Base-by-base conservation (phyloP, 768 basidiomycete species). In the Leccinum variicolor region DNA sequence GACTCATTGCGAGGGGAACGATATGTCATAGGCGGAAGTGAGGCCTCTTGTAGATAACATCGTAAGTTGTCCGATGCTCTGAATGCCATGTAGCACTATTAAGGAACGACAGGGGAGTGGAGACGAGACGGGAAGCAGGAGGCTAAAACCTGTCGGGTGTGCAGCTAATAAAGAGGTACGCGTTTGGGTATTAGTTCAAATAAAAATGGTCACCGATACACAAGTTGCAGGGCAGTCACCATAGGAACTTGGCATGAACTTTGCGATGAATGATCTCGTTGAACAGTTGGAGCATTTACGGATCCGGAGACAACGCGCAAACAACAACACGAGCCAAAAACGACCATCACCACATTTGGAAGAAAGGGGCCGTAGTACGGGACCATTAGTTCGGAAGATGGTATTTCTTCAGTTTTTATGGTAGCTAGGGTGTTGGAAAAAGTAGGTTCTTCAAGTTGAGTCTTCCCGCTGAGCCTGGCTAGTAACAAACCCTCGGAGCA, bases 1-100 rank as follows among this genome's bases (percentile, higher is more conserved):
- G 74, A 73, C 46, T 68, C 61, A 6, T 71, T 71, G n/a, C 76
- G 77, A 34, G 72, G 52, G 9, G 72, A 64, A 34, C 74, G 72
- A 53, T 64, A 63, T 28, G 58, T 58, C 73, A 83, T 77, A 19
- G 28, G 57, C 3, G 84, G 84, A 17, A 85, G 77, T 19, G 54
- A 72, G 23, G 78, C 78, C 61, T 74, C 74, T 21, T 73, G 79
- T 7, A 85, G 65, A 59, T 83, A 84, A 62, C 71, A 68, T 50
- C 74, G 74, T 39, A 85, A 69, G 62, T 80, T 76, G 62, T 76
- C 70, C 17, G 76, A 75, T 52, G 71, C 78, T 60, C 75, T 72
- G 53, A 49, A 55, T 10, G 66, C 53, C 71, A 72, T 72, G 56
- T n/a, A n/a, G n/a, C n/a, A n/a, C 29, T 41, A 28, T 41, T 36